Evolutionary conservation across 169 alveolate genomes (phyloP), one percentile per base, ranked within the genome.

Genomic region (Fabrea salina): DNA sequence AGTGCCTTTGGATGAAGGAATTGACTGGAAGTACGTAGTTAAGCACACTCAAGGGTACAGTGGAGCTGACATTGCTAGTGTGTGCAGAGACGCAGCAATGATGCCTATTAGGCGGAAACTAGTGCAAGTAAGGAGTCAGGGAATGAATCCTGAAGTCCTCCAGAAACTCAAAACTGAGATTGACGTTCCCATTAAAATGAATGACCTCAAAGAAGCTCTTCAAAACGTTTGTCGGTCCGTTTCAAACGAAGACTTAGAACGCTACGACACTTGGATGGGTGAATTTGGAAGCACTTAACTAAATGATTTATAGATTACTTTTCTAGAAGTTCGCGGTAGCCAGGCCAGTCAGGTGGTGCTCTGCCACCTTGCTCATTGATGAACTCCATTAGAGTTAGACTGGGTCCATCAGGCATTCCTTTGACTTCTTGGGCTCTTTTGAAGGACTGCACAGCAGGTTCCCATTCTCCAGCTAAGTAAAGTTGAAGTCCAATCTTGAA

Each of bases 1-100:
- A 51, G 75, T 92, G 0, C 84, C 86, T 3, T 51, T 57, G 3
- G 84, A 68, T 22, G 83, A 89, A 56, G n/a, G n/a, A n/a, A 82
- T 94, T 0, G 93, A 87, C 61, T 88, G 93, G 87, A 89, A 88
- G n/a, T 80, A 84, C 13, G 74, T 94, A 32, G 90, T 94, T 22
- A 80, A 86, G 70, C 80, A 87, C 41, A 83, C 96, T 47, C 92
- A 92, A 41, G 96, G 96, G 3, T 94, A 89, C 81, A 84, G 93
- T 13, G 98, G 98, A 3, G 96, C 96, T 13, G 98, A 94, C 86
- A 92, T 94, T 40, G 86, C 96, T 16, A 89, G 81, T 67, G 94
- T 92, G 11, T 92, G 96, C 49, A 89, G 98, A 81, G 98, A 94
- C 57, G 98, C 98, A 49, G 92, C 98, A 19, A 84, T 94, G 89